Base-by-base conservation (phyloP, 139 green algal species). In the Tetratostichococcus sp. region DNA sequence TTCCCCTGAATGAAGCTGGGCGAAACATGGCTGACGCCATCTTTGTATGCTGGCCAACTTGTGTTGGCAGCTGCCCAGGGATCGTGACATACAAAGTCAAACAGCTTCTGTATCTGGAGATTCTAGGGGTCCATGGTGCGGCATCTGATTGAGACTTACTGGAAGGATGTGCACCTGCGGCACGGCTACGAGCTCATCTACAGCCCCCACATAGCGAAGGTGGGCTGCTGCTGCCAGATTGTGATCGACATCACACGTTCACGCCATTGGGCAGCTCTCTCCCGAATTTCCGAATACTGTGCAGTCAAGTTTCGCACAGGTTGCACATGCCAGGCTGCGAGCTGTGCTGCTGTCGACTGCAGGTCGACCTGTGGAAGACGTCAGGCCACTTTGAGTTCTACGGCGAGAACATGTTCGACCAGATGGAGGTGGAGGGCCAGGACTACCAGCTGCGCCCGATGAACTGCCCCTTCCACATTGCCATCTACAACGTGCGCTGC, bases 401-500 rank as follows among this genome's bases (percentile, higher is more conserved):
- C 82, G n/a, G 43, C 0, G 94, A 98, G 71, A 94, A 91, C 81
- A 98, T 98, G 94, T 98, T 94, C 77, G 88, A 97, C 79, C 91
- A 92, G 82, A 94, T 96, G 82, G 32, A 88, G 76, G 84, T 97
- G 22, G 94, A 98, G 83, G 83, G 94, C 21, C 93, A 98, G 75
- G 75, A 85, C 73, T 98, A 98, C 86, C 95, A 98, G 88, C 85
- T 99, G 22, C 89, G 89, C 67, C 95, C 95, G 58, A 99, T 99
- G 95, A 99, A 99, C 89, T 99, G 95, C 86, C 95, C 95, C 57
- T 98, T 97, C 85, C 95, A 99, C 86, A 88, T 99, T 65, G 75
- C 83, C 22, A 80, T 98, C 35, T 99, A 97, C 88, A 97, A 97
- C 50, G 50, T 62, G 50, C 50, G 50, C 50, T 62, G 50, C 50